Percentiles rank a stretch among this genome's conserved stretches.
Conservation (phyloP, 768 basidiomycete genomes). For the Boletus insuetus region DNA sequence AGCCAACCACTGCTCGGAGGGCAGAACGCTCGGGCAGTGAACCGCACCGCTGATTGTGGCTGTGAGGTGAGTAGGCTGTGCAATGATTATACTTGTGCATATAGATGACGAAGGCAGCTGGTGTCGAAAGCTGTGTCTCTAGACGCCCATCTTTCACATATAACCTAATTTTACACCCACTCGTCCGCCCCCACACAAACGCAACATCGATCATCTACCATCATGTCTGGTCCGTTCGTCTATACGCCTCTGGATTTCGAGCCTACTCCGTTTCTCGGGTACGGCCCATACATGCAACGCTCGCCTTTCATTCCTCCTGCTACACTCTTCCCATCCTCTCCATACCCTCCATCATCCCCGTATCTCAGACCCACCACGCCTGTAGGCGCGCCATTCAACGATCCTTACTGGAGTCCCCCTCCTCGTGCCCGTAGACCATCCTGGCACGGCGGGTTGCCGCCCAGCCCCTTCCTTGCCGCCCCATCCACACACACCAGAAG, state of each 20-base stretch:
- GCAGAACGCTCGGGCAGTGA: conserved; percentile 2
- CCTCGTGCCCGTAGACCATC: conserved; percentile 41
- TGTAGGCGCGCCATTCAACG: conserved; percentile 18
- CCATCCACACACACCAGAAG: conserved; percentile 17
- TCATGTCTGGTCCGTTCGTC: conserved; percentile 43
- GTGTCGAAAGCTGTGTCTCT: conserved; percentile 12
- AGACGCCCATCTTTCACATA: conserved; percentile 17
- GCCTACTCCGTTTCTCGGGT: conserved; percentile 35
- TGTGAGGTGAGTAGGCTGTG: conserved; percentile 21
- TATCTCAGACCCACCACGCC: conserved; percentile 33
- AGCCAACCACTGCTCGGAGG: not conserved
- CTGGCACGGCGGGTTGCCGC: conserved; percentile 38
- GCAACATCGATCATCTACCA: not conserved
- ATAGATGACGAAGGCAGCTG: not conserved
- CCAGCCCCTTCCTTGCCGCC: conserved; percentile 25
- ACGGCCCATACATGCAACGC: conserved; percentile 30
- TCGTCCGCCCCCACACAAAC: not conserved
- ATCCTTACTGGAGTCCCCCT: conserved; percentile 22
- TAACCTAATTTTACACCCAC: not conserved
- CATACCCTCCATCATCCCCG: conserved; percentile 29
- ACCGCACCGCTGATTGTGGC: conserved; percentile 11
- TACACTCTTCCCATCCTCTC: conserved; percentile 38
- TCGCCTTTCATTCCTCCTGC: conserved; percentile 46
- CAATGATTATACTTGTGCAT: not conserved
- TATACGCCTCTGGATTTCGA: conserved; percentile 39